Conservation (phyloP, 805 yeast species). For the Metschnikowia shivogae region DNA sequence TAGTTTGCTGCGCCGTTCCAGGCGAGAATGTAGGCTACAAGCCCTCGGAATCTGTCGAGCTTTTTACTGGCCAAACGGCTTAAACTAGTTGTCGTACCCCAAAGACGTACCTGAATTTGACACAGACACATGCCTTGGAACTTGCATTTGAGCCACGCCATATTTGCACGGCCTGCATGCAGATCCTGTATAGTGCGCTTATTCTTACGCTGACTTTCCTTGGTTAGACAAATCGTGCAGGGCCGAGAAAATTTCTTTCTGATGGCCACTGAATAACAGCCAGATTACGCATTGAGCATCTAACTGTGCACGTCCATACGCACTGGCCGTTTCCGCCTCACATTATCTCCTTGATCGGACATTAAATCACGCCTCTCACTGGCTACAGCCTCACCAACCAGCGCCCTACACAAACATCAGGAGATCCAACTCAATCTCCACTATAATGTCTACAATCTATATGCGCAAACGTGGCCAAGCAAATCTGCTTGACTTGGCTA, state of each 20-base stretch:
- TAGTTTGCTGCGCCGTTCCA: no score
- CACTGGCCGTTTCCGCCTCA: not conserved
- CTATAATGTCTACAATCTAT: no score
- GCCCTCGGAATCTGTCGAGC: not conserved
- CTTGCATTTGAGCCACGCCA: not conserved
- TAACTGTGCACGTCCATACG: not conserved
- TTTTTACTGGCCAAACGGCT: no score
- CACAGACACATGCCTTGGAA: not conserved
- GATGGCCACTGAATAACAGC: not conserved
- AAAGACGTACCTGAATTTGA: not conserved
- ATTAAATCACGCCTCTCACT: not conserved
- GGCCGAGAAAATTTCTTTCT: conserved; percentile 1
- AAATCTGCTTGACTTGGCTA: no score
- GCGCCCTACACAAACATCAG: no score
- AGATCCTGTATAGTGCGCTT: not conserved
- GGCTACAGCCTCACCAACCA: not conserved
- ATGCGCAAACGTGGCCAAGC: no score
- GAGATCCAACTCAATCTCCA: no score
- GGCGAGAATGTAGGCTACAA: no score
- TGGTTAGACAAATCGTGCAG: not conserved
- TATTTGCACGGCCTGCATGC: not conserved
- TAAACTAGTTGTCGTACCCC: no score
- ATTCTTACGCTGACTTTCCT: not conserved
- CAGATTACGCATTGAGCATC: not conserved
- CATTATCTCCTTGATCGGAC: conserved; percentile 4